phyloP scores from a whole-genome alignment of 495 filamentous ascomycete genomes.

The Penicillium desertorum region DNA sequence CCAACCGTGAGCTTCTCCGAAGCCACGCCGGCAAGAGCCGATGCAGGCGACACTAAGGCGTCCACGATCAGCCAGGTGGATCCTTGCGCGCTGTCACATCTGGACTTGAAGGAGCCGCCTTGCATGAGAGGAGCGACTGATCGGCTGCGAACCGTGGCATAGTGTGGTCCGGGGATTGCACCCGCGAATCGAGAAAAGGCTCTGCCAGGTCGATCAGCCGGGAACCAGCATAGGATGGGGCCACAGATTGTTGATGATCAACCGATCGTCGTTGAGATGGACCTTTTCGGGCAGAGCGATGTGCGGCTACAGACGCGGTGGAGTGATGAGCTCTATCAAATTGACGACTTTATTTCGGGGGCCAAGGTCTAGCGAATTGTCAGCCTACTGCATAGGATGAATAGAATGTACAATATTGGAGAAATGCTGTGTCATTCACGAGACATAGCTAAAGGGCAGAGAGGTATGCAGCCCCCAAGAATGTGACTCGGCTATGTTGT shows the following conservation, averaged over 20 bases:
- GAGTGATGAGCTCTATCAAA: not conserved
- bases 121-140: constrained; percentile 26
- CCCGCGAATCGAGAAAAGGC: not conserved
- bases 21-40: constrained; percentile 33
- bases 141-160: constrained; percentile 21
- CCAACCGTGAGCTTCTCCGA: constrained; percentile 21
- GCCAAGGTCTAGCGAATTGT: not conserved
- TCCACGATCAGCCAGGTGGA: constrained; percentile 18
- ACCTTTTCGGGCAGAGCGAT: not conserved
- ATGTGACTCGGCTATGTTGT: constrained; percentile 7
- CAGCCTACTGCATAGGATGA: not conserved
- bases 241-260: constrained; percentile 4
- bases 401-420: constrained; percentile 2
- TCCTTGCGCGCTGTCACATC: constrained; percentile 30
- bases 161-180: constrained; percentile 7
- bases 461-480: constrained; percentile 12
- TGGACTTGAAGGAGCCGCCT: constrained; percentile 20
- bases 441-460: not conserved
- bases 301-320: constrained; percentile 12
- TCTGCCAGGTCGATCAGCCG: constrained; percentile 11
- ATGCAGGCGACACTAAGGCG: constrained; percentile 25
- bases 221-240: constrained; percentile 11
- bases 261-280: constrained; percentile 7
- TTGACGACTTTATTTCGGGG: not conserved
- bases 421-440: not conserved